Conservation (phyloP, 2,329 filamentous ascomycete species). For the Diaporthe capsici region DNA sequence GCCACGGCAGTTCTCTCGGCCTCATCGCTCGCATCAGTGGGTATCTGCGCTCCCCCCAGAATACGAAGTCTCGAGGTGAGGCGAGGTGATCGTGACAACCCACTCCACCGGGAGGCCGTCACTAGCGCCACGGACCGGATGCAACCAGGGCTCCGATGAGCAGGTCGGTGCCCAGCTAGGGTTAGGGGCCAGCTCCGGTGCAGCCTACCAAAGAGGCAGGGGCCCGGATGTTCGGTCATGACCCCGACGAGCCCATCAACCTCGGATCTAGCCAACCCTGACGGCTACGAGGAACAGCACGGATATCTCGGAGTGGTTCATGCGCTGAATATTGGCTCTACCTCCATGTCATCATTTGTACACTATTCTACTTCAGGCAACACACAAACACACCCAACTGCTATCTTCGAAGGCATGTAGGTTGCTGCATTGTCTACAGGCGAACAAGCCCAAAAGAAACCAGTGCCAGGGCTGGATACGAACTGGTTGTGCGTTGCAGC, state of each 20-base stretch:
- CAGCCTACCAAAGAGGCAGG: not conserved
- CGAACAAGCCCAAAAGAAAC: not conserved
- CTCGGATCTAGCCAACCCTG: not conserved
- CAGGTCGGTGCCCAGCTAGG: not conserved
- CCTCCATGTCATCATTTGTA: not conserved
- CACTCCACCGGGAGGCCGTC: not conserved
- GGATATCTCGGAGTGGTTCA: not conserved
- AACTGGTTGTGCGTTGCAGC: not conserved
- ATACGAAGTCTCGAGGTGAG: not conserved
- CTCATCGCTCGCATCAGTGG: slow-evolving; percentile 3
- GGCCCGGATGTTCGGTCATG: not conserved
- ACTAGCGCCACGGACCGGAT: not conserved
- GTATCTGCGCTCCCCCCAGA: not conserved
- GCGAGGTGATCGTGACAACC: not conserved
- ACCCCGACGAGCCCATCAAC: not conserved
- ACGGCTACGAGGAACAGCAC: not conserved
- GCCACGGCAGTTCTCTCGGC: slow-evolving; percentile 27
- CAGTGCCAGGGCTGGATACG: not conserved
- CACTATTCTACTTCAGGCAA: not conserved
- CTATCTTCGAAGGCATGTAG: not conserved
- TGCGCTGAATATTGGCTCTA: not conserved
- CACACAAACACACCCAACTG: not conserved
- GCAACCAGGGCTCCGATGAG: not conserved
- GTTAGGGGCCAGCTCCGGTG: not conserved
- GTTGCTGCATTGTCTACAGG: not conserved